These are phyloP conservation scores for Agroathelia rolfsii DNA, from an alignment of 1,284 basidiomycete species.

Conservation along the genomic window DNA sequence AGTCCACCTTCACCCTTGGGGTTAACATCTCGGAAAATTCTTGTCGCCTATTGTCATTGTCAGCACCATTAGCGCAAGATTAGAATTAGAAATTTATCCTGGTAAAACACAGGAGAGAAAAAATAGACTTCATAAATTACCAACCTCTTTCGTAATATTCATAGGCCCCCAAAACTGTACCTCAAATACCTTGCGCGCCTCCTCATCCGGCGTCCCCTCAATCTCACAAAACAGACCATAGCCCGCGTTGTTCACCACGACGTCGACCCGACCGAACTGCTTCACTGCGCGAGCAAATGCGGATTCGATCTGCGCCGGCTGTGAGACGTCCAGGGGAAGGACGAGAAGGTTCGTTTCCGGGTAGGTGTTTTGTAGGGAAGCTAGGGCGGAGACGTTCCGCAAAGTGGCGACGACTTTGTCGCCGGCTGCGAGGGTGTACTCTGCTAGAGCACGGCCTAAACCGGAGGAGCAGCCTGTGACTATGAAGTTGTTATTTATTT, in stretches of 20 bases:
- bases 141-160: conserved; percentile 19
- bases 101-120: too few relatives aligned
- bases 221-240: conserved; percentile 17
- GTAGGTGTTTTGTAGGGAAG: conserved; percentile 16
- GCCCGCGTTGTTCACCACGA: conserved; percentile 29
- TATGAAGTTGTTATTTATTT: conserved; percentile 1
- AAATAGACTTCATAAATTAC: too few relatives aligned
- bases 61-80: too few relatives aligned
- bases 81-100: too few relatives aligned
- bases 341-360: conserved; percentile 15
- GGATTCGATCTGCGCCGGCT: conserved; percentile 12
- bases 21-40: too few relatives aligned
- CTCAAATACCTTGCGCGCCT: conserved; percentile 21
- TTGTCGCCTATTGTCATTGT: too few relatives aligned
- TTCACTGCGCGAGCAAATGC: conserved; percentile 18
- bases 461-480: conserved; percentile 24
- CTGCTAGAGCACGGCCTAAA: conserved; percentile 19
- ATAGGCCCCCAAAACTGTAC: conserved; percentile 23
- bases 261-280: conserved; percentile 20
- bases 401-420: conserved; percentile 23
- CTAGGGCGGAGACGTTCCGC: conserved; percentile 17
- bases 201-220: conserved; percentile 19
- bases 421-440: conserved; percentile 17
- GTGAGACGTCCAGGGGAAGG: conserved; percentile 19
- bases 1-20: conserved; percentile 21